Evolutionary conservation across 139 green algal species (phyloP), one percentile per base, ranked within the genome.

Genomic region (Coelastrella sp.): DNA sequence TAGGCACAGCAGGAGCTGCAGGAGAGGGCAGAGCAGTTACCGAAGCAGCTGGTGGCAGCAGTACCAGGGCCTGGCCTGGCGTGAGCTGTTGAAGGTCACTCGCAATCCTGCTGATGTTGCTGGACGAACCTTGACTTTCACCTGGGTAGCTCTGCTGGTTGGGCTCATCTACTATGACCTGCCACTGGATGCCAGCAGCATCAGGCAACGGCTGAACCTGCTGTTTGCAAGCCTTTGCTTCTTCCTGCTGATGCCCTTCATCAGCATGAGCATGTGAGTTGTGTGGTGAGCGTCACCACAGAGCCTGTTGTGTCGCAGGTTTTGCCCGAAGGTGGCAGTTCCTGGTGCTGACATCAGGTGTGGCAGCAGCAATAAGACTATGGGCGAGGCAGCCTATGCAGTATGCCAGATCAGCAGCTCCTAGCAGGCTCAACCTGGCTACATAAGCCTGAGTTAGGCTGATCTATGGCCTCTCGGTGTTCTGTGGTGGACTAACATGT

Each of bases 31-130:
- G 35, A 49, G n/a, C n/a, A 85, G 75, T 61, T 88, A 84, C 58
- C 74, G 15, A 27, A 91, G 12, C 88, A 68, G 70, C 81, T 92
- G 90, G 89, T 88, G 87, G 86, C 79, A 82, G 19, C 87, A 91
- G 75, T 91, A 87, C 76, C 35, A 68, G 1, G 82, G 83, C 58
- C 85, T 94, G 72, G 74, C 82, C 65, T 92, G 89, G 89, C 91
- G 91, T 12, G 93, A 91, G 75, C 82, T 70, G 56, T 65, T 95
- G 59, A 89, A 85, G 4, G 75, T 92, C 5, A 93, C 90, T 22
- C 91, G 95, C 72, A 97, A 97, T 91, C 95, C 95, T 12, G 91
- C 93, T 14, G 95, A 97, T 84, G 93, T 95, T 35, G 92, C 93
- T 1, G 93, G 91, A 4, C 91, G 95, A 49, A 94, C 94, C 84